Evolutionary conservation across 73 alveolate species (phyloP).

Genomic region (Paramecium sexaurelia): DNA sequence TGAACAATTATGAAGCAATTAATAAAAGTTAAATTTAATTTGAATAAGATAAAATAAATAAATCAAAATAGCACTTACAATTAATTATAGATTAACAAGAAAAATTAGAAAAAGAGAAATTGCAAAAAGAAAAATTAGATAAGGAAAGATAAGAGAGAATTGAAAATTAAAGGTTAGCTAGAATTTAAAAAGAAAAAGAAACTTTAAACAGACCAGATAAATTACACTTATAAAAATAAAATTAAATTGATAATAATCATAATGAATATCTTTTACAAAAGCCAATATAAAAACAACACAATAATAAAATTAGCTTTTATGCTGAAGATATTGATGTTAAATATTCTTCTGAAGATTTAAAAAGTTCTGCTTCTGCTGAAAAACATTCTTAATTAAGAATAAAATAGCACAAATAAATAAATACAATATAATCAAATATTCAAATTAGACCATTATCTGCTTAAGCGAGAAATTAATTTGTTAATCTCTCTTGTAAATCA

Average conservation of each 20-base stretch:
- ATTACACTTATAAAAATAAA: neutral
- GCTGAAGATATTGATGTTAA: neutral
- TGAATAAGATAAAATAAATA: neutral
- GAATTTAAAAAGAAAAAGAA: neutral
- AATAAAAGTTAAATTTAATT: neutral
- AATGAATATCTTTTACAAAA: neutral
- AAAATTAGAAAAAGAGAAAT: neutral
- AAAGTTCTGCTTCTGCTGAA: neutral
- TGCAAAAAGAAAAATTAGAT: neutral
- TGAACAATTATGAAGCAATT: neutral
- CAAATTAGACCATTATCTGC: constrained; percentile 47
- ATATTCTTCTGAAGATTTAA: neutral
- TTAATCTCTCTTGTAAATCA: constrained; percentile 17
- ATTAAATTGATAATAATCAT: neutral
- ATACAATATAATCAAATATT: neutral
- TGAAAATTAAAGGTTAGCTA: neutral
- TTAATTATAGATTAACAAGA: neutral
- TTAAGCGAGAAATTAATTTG: constrained; percentile 16
- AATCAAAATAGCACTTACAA: neutral
- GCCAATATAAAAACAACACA: neutral
- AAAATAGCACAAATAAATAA: neutral
- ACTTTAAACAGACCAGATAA: neutral
- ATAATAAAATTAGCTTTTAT: neutral
- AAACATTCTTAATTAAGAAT: neutral
- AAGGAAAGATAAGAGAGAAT: neutral